Conservation (phyloP, 805 yeast species). For the Lipomyces japonicus region DNA sequence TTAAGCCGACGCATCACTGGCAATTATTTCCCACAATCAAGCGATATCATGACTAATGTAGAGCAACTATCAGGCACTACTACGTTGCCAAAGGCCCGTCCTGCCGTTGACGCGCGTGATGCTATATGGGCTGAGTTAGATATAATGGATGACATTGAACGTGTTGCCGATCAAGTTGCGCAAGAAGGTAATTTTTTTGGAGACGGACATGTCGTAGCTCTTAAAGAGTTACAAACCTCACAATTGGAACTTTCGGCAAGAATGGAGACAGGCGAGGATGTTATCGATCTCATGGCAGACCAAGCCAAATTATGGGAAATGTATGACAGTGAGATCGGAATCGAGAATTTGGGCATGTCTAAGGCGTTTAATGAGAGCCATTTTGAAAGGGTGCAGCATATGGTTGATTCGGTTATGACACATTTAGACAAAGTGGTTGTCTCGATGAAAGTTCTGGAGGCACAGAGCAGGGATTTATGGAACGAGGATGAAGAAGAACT, state of each 20-base stretch:
- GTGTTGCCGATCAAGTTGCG: conserved; percentile 45
- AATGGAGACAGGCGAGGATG: conserved; percentile 38
- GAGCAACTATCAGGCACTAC: conserved; percentile 16
- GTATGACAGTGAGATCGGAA: conserved; percentile 22
- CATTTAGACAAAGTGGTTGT: conserved; percentile 53
- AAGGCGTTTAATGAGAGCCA: conserved; percentile 47
- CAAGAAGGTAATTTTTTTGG: conserved; percentile 40
- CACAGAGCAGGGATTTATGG: conserved; percentile 35
- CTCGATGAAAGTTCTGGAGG: conserved; percentile 38
- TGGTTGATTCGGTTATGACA: conserved; percentile 48
- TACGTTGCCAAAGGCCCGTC: conserved; percentile 4
- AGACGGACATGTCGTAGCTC: conserved; percentile 46
- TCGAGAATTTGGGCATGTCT: conserved; percentile 19
- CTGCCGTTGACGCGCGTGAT: conserved; percentile 55
- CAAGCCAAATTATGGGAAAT: conserved; percentile 28
- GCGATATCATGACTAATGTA: conserved; percentile 9
- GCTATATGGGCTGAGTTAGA: conserved; percentile 84
- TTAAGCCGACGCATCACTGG: background rate
- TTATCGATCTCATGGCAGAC: conserved; percentile 28
- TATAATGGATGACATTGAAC: conserved; percentile 72
- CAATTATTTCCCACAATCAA: conserved; percentile 4
- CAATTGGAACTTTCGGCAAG: conserved; percentile 49
- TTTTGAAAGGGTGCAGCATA: conserved; percentile 50
- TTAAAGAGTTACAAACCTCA: conserved; percentile 52
- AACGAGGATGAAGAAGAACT: conserved; percentile 12